phyloP scores from a whole-genome alignment of 176 grass and related monocot species.

The Pharus latifolius region DNA sequence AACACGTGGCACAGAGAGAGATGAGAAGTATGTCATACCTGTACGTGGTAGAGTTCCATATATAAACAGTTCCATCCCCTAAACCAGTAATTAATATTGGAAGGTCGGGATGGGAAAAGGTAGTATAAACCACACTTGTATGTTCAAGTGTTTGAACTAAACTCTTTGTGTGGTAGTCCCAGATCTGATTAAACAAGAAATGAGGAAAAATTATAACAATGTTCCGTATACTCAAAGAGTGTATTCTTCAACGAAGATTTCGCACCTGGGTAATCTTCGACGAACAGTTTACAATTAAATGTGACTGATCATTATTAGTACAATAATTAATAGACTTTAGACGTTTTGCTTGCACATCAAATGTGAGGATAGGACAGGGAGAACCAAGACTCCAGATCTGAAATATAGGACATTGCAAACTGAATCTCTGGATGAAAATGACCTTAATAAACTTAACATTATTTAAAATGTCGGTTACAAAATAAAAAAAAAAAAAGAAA shows the following conservation, averaged over 20 bases:
- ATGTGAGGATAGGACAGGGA: conserved; percentile 29
- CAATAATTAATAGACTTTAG: conserved; percentile 40
- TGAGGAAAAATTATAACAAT: too few species aligned
- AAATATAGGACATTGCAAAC: background rate
- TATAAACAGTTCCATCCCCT: conserved; percentile 41
- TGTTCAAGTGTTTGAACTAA: conserved; percentile 52
- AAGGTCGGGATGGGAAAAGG: conserved; percentile 43
- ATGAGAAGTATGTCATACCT: background rate
- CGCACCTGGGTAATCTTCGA: conserved; percentile 37
- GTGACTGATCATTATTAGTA: conserved; percentile 25
- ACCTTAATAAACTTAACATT: too few species aligned
- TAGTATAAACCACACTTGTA: conserved; percentile 28
- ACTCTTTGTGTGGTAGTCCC: conserved; percentile 45
- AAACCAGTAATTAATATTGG: conserved; percentile 51
- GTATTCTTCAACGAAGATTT: background rate
- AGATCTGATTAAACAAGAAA: conserved; percentile 33
- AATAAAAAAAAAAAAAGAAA: too few species aligned
- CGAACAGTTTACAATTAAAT: conserved; percentile 38
- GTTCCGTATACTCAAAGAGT: too few species aligned
- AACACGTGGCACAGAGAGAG: too few species aligned
- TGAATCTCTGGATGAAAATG: too few species aligned
- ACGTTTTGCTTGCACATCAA: conserved; percentile 26
- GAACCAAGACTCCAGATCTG: conserved; percentile 59
- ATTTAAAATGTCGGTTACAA: too few species aligned
- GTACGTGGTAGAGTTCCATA: conserved; percentile 50